phyloP scores from a whole-genome alignment of 179 eudicot genomes.

The Carnegiea gigantea region DNA sequence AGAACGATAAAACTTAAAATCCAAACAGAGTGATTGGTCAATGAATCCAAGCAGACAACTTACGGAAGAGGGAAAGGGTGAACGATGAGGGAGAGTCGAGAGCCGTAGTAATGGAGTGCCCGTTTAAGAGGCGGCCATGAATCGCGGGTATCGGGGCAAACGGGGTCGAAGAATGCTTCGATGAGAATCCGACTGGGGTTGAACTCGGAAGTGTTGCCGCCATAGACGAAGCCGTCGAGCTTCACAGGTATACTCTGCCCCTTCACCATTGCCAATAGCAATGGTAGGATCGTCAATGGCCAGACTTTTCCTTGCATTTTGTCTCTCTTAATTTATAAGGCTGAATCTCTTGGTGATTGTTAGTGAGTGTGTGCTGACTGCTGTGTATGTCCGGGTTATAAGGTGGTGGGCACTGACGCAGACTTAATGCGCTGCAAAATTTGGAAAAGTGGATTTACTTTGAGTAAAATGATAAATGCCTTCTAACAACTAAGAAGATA shows the following conservation, averaged over 20 bases:
- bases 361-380: no score
- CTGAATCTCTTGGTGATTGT: not conserved
- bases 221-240: conserved; percentile 57
- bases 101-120: conserved; percentile 42
- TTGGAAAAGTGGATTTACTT: no score
- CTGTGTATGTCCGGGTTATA: no score
- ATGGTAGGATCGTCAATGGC: not conserved
- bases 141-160: conserved; percentile 80
- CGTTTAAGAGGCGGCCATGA: conserved; percentile 78
- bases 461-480: no score
- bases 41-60: conserved; percentile 7
- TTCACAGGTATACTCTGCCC: conserved; percentile 29
- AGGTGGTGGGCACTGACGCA: no score
- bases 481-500: no score
- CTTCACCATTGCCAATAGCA: not conserved
- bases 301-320: not conserved
- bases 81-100: conserved; percentile 47
- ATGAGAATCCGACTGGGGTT: conserved; percentile 41
- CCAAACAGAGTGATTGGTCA: not conserved
- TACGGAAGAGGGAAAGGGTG: conserved; percentile 83
- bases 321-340: not conserved
- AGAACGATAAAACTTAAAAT: not conserved
- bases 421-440: no score
- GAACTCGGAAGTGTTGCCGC: conserved; percentile 23
- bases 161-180: conserved; percentile 87